Conservation (phyloP, 192 early-diverging fungal genomes). For the Backusella morwellensis region DNA sequence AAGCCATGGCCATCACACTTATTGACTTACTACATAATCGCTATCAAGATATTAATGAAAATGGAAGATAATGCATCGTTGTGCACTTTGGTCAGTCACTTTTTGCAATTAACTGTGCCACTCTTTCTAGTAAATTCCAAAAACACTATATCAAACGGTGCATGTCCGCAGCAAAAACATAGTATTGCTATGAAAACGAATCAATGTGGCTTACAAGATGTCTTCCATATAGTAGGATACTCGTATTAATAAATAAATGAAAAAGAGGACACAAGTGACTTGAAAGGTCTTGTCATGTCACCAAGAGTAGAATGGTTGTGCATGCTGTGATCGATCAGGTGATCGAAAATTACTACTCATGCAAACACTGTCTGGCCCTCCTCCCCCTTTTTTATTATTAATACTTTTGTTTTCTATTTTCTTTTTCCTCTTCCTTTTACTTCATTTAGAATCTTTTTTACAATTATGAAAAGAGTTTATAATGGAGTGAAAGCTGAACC, state of each 20-base stretch:
- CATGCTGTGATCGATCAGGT: background rate
- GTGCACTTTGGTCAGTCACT: no score
- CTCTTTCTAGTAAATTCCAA: no score
- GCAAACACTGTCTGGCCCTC: background rate
- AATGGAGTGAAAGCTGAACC: conserved; percentile 44
- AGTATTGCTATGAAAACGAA: no score
- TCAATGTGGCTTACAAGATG: no score
- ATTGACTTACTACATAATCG: no score
- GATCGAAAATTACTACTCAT: background rate
- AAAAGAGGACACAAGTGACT: background rate
- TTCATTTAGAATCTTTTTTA: background rate
- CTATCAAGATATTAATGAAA: no score
- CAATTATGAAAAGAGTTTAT: conserved; percentile 1
- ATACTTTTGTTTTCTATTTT: background rate
- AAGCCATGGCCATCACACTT: no score
- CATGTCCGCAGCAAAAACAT: no score
- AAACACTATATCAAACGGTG: no score
- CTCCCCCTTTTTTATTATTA: background rate
- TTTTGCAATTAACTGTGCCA: no score
- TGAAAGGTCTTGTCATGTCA: background rate
- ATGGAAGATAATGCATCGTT: no score
- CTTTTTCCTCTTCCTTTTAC: background rate
- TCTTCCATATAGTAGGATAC: no score
- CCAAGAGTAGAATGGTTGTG: background rate
- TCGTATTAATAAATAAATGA: background rate